Percentiles rank a stretch among this genome's conserved stretches.
phyloP scores from a whole-genome alignment of 805 yeast species.

The Saccharomycopsis amapae region DNA sequence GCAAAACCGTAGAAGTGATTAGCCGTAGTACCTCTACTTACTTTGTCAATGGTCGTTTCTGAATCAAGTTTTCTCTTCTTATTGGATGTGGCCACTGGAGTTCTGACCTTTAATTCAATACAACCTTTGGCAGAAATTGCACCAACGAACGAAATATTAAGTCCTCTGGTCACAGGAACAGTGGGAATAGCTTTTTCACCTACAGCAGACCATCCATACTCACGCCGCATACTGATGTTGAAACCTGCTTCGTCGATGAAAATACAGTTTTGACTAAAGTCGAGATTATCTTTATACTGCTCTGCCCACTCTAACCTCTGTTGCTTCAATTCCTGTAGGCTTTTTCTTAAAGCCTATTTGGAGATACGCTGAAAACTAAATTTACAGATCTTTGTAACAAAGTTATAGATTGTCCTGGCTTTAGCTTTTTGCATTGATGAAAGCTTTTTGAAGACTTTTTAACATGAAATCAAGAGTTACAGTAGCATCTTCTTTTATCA shows the following conservation, averaged over 20 bases:
- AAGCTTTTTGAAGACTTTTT: neutral
- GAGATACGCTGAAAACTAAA: constrained; percentile 1
- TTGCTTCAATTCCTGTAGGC: neutral
- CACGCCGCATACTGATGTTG: neutral
- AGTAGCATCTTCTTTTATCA: neutral
- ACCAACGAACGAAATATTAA: neutral
- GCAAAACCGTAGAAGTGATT: too few relatives aligned
- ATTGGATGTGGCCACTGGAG: neutral
- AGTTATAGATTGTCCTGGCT: neutral
- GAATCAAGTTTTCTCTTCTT: constrained; percentile 3
- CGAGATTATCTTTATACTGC: neutral
- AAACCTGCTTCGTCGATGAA: neutral
- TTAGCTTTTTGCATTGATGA: neutral
- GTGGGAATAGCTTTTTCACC: constrained; percentile 1
- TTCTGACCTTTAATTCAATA: neutral
- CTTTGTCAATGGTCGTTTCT: neutral
- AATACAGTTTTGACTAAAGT: neutral
- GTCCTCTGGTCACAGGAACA: neutral
- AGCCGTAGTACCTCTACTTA: constrained; percentile 2
- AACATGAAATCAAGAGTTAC: constrained; percentile 1
- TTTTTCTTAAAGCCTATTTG: constrained; percentile 1
- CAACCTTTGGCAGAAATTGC: constrained; percentile 1
- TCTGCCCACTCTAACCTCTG: neutral
- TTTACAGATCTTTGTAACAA: constrained; percentile 1
- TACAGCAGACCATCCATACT: neutral